A percentile compares a stretch with the other conserved stretches of the same genome.
phyloP scores from a whole-genome alignment of 2,329 filamentous ascomycete species.

The Colletotrichum somersetense region DNA sequence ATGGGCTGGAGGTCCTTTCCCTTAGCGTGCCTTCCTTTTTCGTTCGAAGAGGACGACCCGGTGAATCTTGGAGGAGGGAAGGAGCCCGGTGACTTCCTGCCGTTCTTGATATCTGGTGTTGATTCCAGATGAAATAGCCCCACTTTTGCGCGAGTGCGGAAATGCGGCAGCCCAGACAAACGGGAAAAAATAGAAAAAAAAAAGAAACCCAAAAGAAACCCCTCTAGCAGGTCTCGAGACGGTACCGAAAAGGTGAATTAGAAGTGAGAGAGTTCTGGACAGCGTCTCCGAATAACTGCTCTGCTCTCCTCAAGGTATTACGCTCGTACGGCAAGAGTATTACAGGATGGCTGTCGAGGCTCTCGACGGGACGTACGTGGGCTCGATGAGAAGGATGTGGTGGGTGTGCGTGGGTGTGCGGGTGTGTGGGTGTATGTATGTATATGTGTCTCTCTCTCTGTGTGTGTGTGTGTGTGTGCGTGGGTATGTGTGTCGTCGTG shows the following conservation, averaged over 20 bases:
- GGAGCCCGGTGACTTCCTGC: constrained; percentile 5
- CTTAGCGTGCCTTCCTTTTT: constrained; percentile 33
- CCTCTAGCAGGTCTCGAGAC: constrained; percentile 14
- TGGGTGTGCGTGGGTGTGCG: neutral
- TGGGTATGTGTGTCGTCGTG: constrained; percentile 18
- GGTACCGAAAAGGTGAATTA: constrained; percentile 18
- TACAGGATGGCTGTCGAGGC: constrained; percentile 26
- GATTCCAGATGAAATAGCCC: constrained; percentile 23
- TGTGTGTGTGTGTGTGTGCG: neutral
- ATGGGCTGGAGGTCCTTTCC: neutral
- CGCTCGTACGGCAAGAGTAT: constrained; percentile 31
- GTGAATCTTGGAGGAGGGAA: constrained; percentile 24
- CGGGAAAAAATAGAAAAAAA: too few relatives aligned
- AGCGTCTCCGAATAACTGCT: constrained; percentile 11
- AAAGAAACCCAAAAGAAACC: neutral
- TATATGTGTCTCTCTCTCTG: too few relatives aligned
- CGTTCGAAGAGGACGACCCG: neutral
- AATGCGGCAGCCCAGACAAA: constrained; percentile 5
- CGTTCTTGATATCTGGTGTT: constrained; percentile 18
- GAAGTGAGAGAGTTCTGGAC: constrained; percentile 6
- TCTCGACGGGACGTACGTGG: constrained; percentile 1
- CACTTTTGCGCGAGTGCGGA: constrained; percentile 18
- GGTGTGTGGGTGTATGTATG: neutral
- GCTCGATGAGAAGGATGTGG: constrained; percentile 6
- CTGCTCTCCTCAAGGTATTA: constrained; percentile 33